phyloP scores from a whole-genome alignment of 768 basidiomycete species.

The Lactarius indigo region DNA sequence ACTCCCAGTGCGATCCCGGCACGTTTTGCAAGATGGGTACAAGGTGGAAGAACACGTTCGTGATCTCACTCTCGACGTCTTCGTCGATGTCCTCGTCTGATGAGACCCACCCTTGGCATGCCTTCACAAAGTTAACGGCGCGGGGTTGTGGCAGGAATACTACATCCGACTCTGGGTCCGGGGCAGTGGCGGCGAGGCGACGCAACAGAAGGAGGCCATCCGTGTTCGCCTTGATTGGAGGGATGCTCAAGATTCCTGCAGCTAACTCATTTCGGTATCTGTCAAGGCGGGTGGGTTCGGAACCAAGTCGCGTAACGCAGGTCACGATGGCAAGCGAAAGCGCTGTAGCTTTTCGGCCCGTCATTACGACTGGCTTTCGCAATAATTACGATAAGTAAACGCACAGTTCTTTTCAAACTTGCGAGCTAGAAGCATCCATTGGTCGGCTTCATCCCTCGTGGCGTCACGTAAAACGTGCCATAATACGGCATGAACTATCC shows the following conservation, averaged over 20 bases:
- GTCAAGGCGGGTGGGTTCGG: conserved; percentile 70
- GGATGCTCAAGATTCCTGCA: conserved; percentile 68
- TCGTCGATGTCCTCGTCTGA: conserved; percentile 63
- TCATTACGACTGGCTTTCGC: not conserved
- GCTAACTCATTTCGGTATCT: conserved; percentile 89
- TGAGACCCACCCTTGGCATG: conserved; percentile 79
- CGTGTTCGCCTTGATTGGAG: conserved; percentile 55
- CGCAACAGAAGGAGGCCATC: conserved; percentile 69
- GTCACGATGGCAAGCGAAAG: conserved; percentile 63
- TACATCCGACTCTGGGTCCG: conserved; percentile 72
- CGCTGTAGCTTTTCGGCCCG: conserved; percentile 52
- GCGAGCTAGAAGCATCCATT: conserved; percentile 72
- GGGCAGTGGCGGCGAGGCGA: conserved; percentile 68
- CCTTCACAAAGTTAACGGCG: conserved; percentile 83
- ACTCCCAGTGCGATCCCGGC: conserved; percentile 87
- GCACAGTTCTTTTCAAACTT: conserved; percentile 59
- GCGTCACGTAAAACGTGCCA: conserved; percentile 57
- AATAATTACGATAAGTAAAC: conserved; percentile 26
- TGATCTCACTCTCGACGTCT: conserved; percentile 75
- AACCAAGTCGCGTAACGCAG: conserved; percentile 55
- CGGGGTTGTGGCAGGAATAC: conserved; percentile 82
- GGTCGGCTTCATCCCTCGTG: conserved; percentile 62
- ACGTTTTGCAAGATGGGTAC: conserved; percentile 88
- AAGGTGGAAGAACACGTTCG: conserved; percentile 66
- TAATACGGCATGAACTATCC: conserved; percentile 59